Percentiles rank a stretch among this genome's conserved stretches.
These are phyloP conservation scores for Begonia loranthoides DNA, from an alignment of 306 rosid species.

Conservation along the genomic window DNA sequence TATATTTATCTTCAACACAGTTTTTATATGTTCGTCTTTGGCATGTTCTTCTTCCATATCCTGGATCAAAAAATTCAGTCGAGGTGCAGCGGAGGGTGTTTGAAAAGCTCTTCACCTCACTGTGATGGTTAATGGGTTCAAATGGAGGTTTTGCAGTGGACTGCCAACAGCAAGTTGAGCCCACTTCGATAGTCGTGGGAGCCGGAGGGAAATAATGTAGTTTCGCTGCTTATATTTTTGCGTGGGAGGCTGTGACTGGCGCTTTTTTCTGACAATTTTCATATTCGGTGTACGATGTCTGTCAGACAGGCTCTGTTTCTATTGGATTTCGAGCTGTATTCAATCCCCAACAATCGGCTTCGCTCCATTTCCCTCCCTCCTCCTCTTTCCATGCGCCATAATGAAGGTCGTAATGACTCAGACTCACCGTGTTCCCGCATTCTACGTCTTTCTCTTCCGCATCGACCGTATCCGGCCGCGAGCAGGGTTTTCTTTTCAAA, in stretches of 20 bases:
- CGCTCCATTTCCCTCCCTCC: not conserved
- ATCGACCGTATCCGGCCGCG: not conserved
- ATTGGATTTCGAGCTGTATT: conserved; percentile 9
- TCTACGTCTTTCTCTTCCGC: not conserved
- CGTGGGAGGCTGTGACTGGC: not conserved
- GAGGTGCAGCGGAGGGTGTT: no score
- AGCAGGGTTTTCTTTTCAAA: not conserved
- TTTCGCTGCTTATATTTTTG: no score
- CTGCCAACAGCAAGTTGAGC: no score
- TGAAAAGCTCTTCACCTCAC: no score
- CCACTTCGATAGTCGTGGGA: no score
- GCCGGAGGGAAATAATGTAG: no score
- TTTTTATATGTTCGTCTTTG: no score
- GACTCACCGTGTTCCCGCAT: not conserved
- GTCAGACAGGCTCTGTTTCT: not conserved
- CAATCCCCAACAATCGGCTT: not conserved
- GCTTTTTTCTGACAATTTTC: conserved; percentile 46
- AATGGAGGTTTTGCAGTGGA: no score
- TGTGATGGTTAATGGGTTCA: no score
- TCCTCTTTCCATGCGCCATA: conserved; percentile 1
- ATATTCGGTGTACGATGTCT: conserved; percentile 45
- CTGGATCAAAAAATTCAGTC: no score
- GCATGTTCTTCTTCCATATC: no score
- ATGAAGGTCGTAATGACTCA: not conserved
- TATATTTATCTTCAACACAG: no score